A percentile compares a stretch with the other conserved stretches of the same genome.
These are phyloP conservation scores for Alternaria arbusti DNA, from an alignment of 2,329 filamentous ascomycete species.

Conservation along the genomic window DNA sequence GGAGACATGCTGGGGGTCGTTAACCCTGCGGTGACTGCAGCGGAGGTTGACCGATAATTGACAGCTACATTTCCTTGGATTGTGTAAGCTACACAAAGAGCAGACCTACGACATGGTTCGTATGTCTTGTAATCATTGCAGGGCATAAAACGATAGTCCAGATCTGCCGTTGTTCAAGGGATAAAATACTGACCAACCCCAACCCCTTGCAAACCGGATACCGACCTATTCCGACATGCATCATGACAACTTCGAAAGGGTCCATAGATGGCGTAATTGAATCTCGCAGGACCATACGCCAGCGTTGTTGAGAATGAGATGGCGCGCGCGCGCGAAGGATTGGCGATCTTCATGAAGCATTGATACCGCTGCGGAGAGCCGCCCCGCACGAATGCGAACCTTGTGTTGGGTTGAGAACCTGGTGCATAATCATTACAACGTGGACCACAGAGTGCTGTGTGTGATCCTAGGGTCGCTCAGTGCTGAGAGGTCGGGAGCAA, in stretches of 20 bases:
- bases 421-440: background rate
- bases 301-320: background rate
- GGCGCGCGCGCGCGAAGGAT: background rate
- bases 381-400: background rate
- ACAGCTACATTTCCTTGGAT: background rate
- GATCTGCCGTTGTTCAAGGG: background rate
- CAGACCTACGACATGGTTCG: background rate
- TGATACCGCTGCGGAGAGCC: slow-evolving; percentile 2
- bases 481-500: background rate
- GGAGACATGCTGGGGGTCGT: background rate
- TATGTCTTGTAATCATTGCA: background rate
- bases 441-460: background rate
- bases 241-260: background rate
- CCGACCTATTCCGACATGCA: background rate
- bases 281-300: background rate
- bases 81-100: background rate
- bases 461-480: background rate
- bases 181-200: background rate
- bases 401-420: background rate
- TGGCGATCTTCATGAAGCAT: background rate
- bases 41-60: background rate
- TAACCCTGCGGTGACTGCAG: background rate
- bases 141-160: background rate
- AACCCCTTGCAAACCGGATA: background rate
- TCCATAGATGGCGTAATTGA: background rate